These are phyloP conservation scores for Oryza glaberrima DNA, from an alignment of 176 grass and related monocot species.

Conservation along the genomic window DNA sequence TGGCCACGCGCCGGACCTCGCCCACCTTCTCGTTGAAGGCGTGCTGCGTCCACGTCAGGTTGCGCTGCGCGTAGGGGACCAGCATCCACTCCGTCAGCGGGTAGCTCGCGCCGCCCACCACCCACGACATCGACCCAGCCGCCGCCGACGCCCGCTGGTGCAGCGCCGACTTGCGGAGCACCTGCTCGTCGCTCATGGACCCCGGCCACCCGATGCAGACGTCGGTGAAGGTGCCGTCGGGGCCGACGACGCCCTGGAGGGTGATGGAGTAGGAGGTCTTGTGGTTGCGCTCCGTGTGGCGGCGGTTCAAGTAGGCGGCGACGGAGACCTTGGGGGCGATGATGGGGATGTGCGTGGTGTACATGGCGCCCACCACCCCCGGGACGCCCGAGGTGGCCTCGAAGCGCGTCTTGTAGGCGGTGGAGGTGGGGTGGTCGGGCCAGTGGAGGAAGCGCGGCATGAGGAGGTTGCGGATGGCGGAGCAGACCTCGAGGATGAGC, in stretches of 20 bases:
- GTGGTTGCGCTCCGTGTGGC: constrained; percentile 42
- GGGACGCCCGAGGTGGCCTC: constrained; percentile 47
- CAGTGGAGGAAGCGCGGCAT: constrained; percentile 70
- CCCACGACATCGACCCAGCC: constrained; percentile 16
- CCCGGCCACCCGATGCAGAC: constrained; percentile 70
- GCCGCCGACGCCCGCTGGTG: constrained; percentile 48
- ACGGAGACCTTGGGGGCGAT: constrained; percentile 67
- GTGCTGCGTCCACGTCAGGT: constrained; percentile 77
- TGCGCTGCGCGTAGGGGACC: constrained; percentile 59
- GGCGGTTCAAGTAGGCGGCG: constrained; percentile 64
- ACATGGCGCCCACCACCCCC: constrained; percentile 54
- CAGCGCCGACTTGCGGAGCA: constrained; percentile 64
- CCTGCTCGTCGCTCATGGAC: constrained; percentile 61
- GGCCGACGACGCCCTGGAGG: constrained; percentile 65
- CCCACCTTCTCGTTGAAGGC: constrained; percentile 75
- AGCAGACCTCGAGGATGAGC: constrained; percentile 72
- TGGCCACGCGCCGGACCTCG: constrained; percentile 46
- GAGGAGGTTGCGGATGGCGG: constrained; percentile 54
- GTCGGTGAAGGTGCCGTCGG: constrained; percentile 60
- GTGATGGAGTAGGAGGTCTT: constrained; percentile 74
- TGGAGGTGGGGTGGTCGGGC: constrained; percentile 24
- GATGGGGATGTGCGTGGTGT: constrained; percentile 73
- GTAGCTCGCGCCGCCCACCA: constrained; percentile 57
- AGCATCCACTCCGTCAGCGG: constrained; percentile 69
- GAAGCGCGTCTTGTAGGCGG: too few relatives aligned